These are phyloP conservation scores for Trichocladium uniseriatum DNA, from an alignment of 495 filamentous ascomycete species.

Conservation along the genomic window DNA sequence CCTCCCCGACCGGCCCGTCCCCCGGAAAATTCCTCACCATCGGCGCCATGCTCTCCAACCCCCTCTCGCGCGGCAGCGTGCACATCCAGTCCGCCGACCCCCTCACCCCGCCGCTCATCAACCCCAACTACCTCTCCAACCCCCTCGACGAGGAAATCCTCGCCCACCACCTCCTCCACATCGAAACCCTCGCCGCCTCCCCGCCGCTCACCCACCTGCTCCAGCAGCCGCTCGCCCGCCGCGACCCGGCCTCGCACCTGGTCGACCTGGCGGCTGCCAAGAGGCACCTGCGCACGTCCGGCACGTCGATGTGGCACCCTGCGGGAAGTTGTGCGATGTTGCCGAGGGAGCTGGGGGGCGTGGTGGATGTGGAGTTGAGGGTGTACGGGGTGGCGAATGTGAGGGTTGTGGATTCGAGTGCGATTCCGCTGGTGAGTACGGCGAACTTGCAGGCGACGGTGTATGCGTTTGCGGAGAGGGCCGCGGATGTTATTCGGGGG, in stretches of 20 bases:
- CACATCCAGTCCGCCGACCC: conserved; percentile 37
- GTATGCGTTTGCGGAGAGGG: too few species aligned
- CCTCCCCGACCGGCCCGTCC: too few species aligned
- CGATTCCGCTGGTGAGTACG: too few species aligned
- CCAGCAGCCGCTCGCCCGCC: too few species aligned
- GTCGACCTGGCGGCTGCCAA: too few species aligned
- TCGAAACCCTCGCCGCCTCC: too few species aligned
- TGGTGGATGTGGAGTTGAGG: conserved; percentile 35
- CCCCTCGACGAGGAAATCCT: conserved; percentile 39
- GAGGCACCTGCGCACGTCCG: too few species aligned
- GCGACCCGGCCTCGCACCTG: too few species aligned
- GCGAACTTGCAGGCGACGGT: too few species aligned
- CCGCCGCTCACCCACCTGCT: too few species aligned
- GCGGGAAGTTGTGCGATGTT: conserved; percentile 37
- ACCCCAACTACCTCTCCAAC: conserved; percentile 44
- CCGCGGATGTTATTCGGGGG: too few species aligned
- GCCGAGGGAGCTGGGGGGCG: conserved; percentile 45
- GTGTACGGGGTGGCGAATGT: conserved; percentile 34
- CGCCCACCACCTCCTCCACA: conserved; percentile 32
- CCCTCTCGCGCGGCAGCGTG: conserved; percentile 43
- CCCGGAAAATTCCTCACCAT: conserved; percentile 14
- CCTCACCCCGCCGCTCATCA: conserved; percentile 36
- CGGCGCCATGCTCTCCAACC: conserved; percentile 26
- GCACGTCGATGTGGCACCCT: too few species aligned
- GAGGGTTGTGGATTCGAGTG: conserved; percentile 33